Base-by-base conservation (phyloP, 1,284 basidiomycete species). In the Irpex rosettiformis region DNA sequence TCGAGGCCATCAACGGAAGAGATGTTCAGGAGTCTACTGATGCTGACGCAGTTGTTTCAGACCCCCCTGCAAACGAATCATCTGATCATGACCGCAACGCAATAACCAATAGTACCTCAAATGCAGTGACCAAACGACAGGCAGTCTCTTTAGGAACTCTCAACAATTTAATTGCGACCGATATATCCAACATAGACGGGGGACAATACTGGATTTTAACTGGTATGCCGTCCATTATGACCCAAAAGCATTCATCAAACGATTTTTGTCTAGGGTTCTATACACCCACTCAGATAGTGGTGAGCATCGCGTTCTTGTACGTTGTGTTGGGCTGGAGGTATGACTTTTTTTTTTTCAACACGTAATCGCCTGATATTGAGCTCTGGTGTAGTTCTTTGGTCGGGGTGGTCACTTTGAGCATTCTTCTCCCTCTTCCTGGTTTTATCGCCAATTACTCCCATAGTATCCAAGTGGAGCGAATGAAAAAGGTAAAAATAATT, bases 401-500 rank as follows among this genome's bases (percentile, higher is more conserved):
- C 25, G 82, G 87, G 3, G 74, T 89, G 65, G 73, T 68, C 0
- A 70, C 75, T 5, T 85, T 89, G 65, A 37, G 83, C 6, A 29
- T 75, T 3, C 63, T 81, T 37, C 75, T 87, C 52, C 84, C 86
- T 0, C 56, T 88, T 3, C 80, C 81, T 0, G 79, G 72, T 1
- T 66, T 65, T 33, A 51, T 77, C 24, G 70, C 71, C 16, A 67
- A 61, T 5, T 53, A 63, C 37, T 64, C 71, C 8, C 70, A 71
- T 54, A 64, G 55, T 2, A 65, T 69, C 6, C 73, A 77, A 56
- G 61, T 54, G 16, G 63, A 65, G 54, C 65, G 66, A 42, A 72
- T 75, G 72, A 69, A 69, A 52, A 72, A 66, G 64, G 73, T 72
- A 52, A 10, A 24, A 6, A 10, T 29, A 64, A 58, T 75, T 71